Conservation (phyloP, 1,139 yeast species). For the Taphrina sp. region DNA sequence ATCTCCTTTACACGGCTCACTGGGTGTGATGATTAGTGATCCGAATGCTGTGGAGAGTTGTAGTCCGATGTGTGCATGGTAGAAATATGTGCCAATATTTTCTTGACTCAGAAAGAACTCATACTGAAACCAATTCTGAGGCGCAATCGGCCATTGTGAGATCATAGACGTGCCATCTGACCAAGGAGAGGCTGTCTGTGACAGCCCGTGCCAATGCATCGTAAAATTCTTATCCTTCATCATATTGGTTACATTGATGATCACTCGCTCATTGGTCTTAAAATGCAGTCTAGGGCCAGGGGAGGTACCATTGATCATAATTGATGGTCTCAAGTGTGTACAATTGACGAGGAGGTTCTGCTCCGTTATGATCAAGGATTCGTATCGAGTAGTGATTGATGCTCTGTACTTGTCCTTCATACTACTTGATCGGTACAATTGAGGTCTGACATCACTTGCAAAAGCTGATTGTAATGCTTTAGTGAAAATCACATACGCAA, state of each 20-base stretch:
- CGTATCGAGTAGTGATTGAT: slow-evolving; percentile 2
- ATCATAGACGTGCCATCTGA: slow-evolving; percentile 64
- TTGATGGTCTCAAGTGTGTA: slow-evolving; percentile 13
- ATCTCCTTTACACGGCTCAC: not conserved
- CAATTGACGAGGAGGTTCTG: slow-evolving; percentile 7
- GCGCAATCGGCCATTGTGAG: slow-evolving; percentile 62
- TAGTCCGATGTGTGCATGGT: slow-evolving; percentile 58
- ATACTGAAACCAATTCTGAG: slow-evolving; percentile 44
- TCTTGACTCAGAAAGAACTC: slow-evolving; percentile 51
- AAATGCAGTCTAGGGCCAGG: slow-evolving; percentile 30
- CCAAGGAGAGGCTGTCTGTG: slow-evolving; percentile 39
- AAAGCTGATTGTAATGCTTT: too few species aligned
- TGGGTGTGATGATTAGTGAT: slow-evolving; percentile 50
- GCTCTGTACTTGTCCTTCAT: too few species aligned
- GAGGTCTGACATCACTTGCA: too few species aligned
- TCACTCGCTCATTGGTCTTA: slow-evolving; percentile 4
- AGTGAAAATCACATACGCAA: too few species aligned
- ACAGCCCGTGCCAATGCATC: slow-evolving; percentile 33
- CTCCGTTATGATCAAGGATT: slow-evolving; percentile 13
- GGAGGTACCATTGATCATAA: slow-evolving; percentile 27
- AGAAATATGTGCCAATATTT: slow-evolving; percentile 62
- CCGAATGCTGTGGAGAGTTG: slow-evolving; percentile 62
- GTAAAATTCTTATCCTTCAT: slow-evolving; percentile 16
- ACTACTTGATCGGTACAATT: too few species aligned
- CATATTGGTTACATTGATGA: slow-evolving; percentile 24